Conservation (phyloP, 805 yeast genomes). For the Starmerella sirachaensis region DNA sequence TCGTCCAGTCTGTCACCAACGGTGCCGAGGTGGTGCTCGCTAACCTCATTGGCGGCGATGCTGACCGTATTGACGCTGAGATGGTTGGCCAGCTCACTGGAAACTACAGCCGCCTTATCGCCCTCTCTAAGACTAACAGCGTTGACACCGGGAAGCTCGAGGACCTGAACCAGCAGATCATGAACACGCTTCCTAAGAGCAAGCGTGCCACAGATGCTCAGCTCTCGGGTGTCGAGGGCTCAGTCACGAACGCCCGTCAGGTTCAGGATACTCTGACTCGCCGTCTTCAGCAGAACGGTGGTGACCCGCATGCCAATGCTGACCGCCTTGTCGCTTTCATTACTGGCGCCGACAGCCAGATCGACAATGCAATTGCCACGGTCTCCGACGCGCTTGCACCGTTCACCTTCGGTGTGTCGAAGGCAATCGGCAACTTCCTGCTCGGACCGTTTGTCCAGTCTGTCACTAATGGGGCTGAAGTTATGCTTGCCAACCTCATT, state of each 20-base stretch:
- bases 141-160: conserved; percentile 16
- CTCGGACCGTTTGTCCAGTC: conserved; percentile 27
- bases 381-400: conserved; percentile 5
- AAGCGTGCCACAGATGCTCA: conserved; percentile 5
- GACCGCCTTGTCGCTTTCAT: conserved; percentile 18
- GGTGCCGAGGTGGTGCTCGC: conserved; percentile 16
- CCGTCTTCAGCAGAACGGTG: conserved; percentile 10
- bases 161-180: conserved; percentile 16
- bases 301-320: conserved; percentile 15
- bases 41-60: conserved; percentile 19
- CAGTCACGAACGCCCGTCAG: conserved; percentile 16
- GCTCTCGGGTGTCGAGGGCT: conserved; percentile 15
- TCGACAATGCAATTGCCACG: conserved; percentile 6
- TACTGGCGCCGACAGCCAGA: conserved; percentile 24
- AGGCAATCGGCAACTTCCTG: conserved; percentile 15
- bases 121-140: conserved; percentile 13
- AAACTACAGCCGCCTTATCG: conserved; percentile 16
- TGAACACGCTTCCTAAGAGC: conserved; percentile 5
- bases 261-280: conserved; percentile 12
- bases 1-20: conserved; percentile 22
- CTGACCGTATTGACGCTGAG: conserved; percentile 12
- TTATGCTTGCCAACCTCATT: conserved; percentile 19
- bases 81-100: conserved; percentile 13
- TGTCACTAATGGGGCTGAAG: conserved; percentile 9
- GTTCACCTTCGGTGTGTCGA: conserved; percentile 16